A percentile compares a stretch with the other conserved stretches of the same genome.
These are phyloP conservation scores for Pythium inflatum DNA, from an alignment of 352 stramenopile genomes.

Conservation along the genomic window DNA sequence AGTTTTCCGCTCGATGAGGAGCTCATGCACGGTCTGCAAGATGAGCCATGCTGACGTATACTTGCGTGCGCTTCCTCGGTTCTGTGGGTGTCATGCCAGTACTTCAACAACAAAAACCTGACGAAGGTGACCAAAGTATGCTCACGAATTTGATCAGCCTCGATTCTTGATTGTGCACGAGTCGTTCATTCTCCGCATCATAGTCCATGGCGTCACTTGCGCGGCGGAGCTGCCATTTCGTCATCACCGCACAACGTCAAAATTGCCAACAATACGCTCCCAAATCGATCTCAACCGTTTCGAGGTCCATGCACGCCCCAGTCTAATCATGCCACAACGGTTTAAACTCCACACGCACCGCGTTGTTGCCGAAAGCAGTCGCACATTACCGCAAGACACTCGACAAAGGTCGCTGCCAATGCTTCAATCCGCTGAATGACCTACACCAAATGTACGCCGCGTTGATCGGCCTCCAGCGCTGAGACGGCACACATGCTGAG, in stretches of 20 bases:
- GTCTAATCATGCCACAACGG: conserved; percentile 30
- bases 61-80: conserved; percentile 65
- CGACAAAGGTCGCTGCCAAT: conserved; percentile 60
- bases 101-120: background rate
- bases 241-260: too few relatives aligned
- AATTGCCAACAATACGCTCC: too few relatives aligned
- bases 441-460: too few relatives aligned
- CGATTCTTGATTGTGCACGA: conserved; percentile 63
- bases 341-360: background rate
- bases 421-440: conserved; percentile 65
- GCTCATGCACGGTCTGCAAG: conserved; percentile 73
- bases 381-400: conserved; percentile 22
- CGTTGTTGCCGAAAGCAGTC: background rate
- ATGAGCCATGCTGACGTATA: conserved; percentile 86
- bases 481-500: too few relatives aligned
- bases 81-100: conserved; percentile 39
- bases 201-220: conserved; percentile 59
- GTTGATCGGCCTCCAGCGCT: too few relatives aligned
- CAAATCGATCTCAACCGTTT: conserved; percentile 54
- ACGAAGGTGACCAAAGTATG: background rate
- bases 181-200: conserved; percentile 51
- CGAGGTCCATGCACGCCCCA: conserved; percentile 53
- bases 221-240: conserved; percentile 58
- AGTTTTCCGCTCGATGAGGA: conserved; percentile 77
- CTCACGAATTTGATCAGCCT: conserved; percentile 65